A percentile compares a stretch with the other conserved stretches of the same genome.
Conservation (phyloP, 371 early-diverging fungal genomes). For the Mortierella sp. region DNA sequence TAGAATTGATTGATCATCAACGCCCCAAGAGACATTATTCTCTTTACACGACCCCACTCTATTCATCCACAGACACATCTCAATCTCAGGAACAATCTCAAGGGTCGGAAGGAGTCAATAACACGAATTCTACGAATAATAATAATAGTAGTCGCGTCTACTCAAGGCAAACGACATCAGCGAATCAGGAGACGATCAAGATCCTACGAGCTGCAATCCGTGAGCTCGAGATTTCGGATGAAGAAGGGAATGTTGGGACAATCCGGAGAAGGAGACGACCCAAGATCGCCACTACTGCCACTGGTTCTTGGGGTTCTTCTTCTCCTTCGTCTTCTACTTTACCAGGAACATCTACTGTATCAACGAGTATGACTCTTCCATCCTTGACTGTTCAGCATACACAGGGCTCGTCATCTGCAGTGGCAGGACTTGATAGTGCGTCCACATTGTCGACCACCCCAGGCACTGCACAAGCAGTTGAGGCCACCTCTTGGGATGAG, state of each 20-base stretch:
- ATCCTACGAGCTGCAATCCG: constrained; percentile 31
- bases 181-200: constrained; percentile 31
- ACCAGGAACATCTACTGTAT: neutral
- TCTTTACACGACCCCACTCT: no score
- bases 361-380: no score
- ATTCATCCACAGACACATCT: no score
- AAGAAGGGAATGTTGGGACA: constrained; percentile 32
- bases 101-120: neutral
- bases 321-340: neutral
- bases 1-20: constrained; percentile 30
- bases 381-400: constrained; percentile 2
- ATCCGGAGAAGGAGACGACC: constrained; percentile 43
- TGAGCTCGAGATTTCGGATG: constrained; percentile 39
- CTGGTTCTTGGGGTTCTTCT: neutral
- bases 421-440: constrained; percentile 11
- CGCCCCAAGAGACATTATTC: constrained; percentile 2
- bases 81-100: neutral
- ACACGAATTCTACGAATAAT: no score
- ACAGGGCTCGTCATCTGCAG: constrained; percentile 5
- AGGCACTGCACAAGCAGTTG: no score
- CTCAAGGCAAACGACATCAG: neutral
- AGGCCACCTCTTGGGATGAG: no score
- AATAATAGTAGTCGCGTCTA: neutral
- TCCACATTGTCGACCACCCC: no score
- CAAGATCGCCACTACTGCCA: neutral